Base-by-base conservation (phyloP, 495 filamentous ascomycete species). In the Pyrenopolyporus hunteri region DNA sequence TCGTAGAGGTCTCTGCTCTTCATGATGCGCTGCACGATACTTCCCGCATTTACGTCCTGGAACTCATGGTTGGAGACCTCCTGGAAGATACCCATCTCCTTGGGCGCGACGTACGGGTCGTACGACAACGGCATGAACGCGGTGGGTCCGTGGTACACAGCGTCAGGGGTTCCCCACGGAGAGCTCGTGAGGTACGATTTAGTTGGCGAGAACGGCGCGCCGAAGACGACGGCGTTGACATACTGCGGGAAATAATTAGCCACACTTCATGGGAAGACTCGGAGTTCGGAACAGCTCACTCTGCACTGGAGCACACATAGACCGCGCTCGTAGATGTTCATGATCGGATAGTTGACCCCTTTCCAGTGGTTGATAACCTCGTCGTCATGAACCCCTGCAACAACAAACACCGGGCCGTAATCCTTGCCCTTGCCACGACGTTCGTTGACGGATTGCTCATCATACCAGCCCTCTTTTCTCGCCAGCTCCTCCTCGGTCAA, bases 301-400 rank as follows among this genome's bases (percentile, higher is more conserved):
- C 85, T 85, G 72, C 94, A 99, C 65, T 98, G 94, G 26, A 97
- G 81, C 33, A 97, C 94, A 72, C 94, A 98, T 16, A 99, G 85
- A 4, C 91, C 91, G 44, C 94, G 87, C 80, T 99, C 94, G 66
- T 92, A 96, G 32, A 98, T 91, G 76, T 97, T 97, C 94, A 98
- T 99, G 71, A 99, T 97, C 1, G 94, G 94, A 71, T 97, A 98
- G 74, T 99, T 99, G 61, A 97, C 78, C 7, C 95, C 93, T 76
- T 98, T 97, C 89, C 90, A 93, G 64, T 86, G 73, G 73, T 98
- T 98, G 70, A 99, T 94, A 35, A 93, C 92, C 58, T 87, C 83
- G 73, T 99, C 94, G 68, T 95, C 89, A 69, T 99, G 95, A 22
- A 99, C 86, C 20, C 94, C 94, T 4, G 89, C 92, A 59, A 98